phyloP scores from a whole-genome alignment of 2,329 filamentous ascomycete species.

The Plectosphaerella sp. region DNA sequence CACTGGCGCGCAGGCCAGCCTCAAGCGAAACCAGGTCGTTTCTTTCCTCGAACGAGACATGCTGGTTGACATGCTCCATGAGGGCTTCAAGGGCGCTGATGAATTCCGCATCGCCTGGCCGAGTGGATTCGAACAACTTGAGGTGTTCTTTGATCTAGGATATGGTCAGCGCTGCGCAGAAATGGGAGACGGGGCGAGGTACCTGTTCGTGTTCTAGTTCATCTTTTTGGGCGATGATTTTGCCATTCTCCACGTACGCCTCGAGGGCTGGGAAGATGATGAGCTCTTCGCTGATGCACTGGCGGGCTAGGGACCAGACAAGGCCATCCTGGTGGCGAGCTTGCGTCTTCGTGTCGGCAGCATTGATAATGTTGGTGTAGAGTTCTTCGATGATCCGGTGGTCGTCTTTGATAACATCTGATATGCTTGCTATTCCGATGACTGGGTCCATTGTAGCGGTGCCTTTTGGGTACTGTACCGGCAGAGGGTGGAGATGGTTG shows the following conservation, averaged over 20 bases:
- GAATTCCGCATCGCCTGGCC: constrained; percentile 33
- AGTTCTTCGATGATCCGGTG: constrained; percentile 30
- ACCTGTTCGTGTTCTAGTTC: constrained; percentile 41
- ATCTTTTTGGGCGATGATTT: constrained; percentile 39
- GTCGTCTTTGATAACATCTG: constrained; percentile 30
- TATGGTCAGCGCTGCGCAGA: neutral
- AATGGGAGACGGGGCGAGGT: neutral
- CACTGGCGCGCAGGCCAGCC: constrained; percentile 24
- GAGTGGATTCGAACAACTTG: constrained; percentile 42
- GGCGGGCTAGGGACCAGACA: constrained; percentile 42
- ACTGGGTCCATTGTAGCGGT: neutral
- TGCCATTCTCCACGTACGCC: constrained; percentile 38
- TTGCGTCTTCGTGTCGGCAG: constrained; percentile 28
- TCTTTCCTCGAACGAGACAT: constrained; percentile 46
- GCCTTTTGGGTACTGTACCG: too few relatives aligned
- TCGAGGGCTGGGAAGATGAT: constrained; percentile 52
- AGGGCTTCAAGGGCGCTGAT: constrained; percentile 34
- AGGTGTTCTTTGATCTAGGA: constrained; percentile 47
- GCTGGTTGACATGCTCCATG: constrained; percentile 36
- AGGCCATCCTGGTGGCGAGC: constrained; percentile 39
- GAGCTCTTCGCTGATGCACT: constrained; percentile 41
- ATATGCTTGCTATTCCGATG: constrained; percentile 14
- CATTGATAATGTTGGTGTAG: constrained; percentile 33
- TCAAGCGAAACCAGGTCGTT: constrained; percentile 46
- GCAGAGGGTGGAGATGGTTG: too few relatives aligned